Evolutionary conservation across 2,329 filamentous ascomycete species (phyloP).

Genomic region (Hypoxylon sp.): DNA sequence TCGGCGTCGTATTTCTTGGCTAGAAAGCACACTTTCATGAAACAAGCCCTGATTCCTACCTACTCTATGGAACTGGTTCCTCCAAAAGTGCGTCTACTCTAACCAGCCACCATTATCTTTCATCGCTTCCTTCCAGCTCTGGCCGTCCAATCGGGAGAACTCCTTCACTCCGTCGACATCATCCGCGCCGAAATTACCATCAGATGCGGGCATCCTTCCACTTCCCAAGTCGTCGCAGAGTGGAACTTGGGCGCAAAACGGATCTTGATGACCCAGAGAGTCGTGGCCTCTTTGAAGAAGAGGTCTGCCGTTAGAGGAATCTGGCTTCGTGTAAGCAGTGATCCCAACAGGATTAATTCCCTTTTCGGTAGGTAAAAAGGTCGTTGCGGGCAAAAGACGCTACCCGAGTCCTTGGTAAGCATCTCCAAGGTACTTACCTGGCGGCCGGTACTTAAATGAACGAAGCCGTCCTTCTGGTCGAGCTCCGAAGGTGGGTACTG

Average conservation of each 20-base stretch:
- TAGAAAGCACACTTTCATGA: neutral
- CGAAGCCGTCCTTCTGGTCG: slow-evolving; percentile 71
- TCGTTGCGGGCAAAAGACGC: neutral
- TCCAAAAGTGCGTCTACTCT: slow-evolving; percentile 35
- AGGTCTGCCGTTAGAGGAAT: slow-evolving; percentile 51
- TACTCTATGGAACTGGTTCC: neutral
- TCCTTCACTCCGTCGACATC: slow-evolving; percentile 63
- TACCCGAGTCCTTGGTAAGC: neutral
- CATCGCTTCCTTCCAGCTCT: slow-evolving; percentile 64
- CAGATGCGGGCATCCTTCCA: slow-evolving; percentile 67
- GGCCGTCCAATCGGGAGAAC: slow-evolving; percentile 60
- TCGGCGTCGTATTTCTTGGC: neutral
- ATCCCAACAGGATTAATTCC: neutral
- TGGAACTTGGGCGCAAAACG: slow-evolving; percentile 60
- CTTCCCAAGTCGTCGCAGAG: slow-evolving; percentile 66
- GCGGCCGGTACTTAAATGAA: slow-evolving; percentile 69
- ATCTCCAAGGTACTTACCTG: slow-evolving; percentile 58
- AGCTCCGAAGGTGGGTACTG: slow-evolving; percentile 70
- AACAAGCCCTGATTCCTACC: neutral
- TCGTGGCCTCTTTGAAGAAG: slow-evolving; percentile 48
- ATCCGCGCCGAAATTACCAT: slow-evolving; percentile 67
- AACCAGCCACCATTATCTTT: slow-evolving; percentile 57
- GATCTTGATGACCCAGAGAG: slow-evolving; percentile 60
- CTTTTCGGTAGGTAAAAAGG: neutral
- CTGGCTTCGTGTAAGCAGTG: slow-evolving; percentile 34